Evolutionary conservation across 495 filamentous ascomycete species (phyloP), one percentile per base, ranked within the genome.

Genomic region (Chaetomium cochliodes): DNA sequence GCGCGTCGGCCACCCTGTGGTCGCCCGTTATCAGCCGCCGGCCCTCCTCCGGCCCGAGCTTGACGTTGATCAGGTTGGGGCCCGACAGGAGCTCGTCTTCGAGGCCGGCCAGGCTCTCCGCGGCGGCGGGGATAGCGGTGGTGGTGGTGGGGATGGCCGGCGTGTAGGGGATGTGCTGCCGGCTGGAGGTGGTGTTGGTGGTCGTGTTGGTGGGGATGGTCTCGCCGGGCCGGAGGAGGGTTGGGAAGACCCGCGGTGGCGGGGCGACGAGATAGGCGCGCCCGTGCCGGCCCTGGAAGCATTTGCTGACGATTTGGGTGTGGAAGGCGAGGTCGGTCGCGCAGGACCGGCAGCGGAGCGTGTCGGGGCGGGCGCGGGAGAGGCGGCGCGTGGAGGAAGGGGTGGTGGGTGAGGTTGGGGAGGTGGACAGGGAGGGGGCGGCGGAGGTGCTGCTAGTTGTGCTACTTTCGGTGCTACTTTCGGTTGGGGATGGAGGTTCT

Each of bases 261-360:
- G 86, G 79, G 1, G 90, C 82, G 37, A 97, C 89, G 58, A 97
- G 87, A 77, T 93, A 96, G 61, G 93, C 93, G 53, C 92, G 89
- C 3, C 96, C 93, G 76, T 97, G 88, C n/a, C 92, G 90, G 58
- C 93, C 92, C 23, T 88, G 93, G 79, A 98, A 98, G 53, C 92
- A 91, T 80, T 93, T 96, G 78, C 85, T 89, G 70, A 97, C 87
- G 60, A 97, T 92, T 70, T 94, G 91, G 28, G 84, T 84, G 33
- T 83, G 85, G 67, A 88, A 85, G 66, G 89, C 91, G 25, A 97
- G 80, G 72, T 96, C 89, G 53, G 86, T 77, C 49, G 87, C 79
- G 76, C 92, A 97, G 55, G 78, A 82, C 51, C 82, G 77, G 77
- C 92, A 97, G 64, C 87, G 87, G 58, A 97, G 83, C 56, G 77